A percentile compares a stretch with the other conserved stretches of the same genome.
Conservation (phyloP, 1,139 yeast genomes). For the Williopsis jadinii region DNA sequence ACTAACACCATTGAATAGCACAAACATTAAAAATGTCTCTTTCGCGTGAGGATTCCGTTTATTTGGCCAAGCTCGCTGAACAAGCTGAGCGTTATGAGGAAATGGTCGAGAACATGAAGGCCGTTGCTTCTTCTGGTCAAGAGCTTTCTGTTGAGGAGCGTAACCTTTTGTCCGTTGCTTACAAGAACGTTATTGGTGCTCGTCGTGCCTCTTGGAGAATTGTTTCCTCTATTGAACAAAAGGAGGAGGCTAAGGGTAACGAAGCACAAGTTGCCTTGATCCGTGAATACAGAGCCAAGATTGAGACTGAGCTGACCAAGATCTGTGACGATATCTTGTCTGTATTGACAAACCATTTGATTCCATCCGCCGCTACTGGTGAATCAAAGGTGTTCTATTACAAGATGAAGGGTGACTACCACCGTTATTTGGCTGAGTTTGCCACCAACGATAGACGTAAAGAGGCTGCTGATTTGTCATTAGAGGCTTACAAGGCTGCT, state of each 20-base stretch:
- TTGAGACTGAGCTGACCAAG: conserved; percentile 87
- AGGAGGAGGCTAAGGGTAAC: conserved; percentile 94
- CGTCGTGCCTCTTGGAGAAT: conserved; percentile 99
- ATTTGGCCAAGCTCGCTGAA: conserved; percentile 97
- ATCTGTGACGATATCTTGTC: conserved; percentile 91
- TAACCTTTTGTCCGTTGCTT: conserved; percentile 92
- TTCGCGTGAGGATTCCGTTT: conserved; percentile 97
- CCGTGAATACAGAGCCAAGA: conserved; percentile 91
- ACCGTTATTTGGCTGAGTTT: conserved; percentile 97
- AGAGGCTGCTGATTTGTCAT: conserved; percentile 86
- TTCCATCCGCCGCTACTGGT: conserved; percentile 92
- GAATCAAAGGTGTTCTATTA: conserved; percentile 97
- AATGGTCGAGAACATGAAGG: conserved; percentile 98
- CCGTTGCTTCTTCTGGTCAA: conserved; percentile 93
- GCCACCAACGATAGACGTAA: conserved; percentile 88
- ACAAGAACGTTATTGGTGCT: conserved; percentile 97
- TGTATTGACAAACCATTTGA: conserved; percentile 82
- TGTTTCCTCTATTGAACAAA: conserved; percentile 94
- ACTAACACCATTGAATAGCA: background rate
- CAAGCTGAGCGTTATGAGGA: conserved; percentile 99
- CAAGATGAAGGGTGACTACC: conserved; percentile 99
- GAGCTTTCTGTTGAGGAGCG: conserved; percentile 97
- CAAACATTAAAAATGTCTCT: conserved; percentile 47
- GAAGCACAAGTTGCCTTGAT: conserved; percentile 82
- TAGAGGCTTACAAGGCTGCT: conserved; percentile 92